These are phyloP conservation scores for grape (Vitis vinifera) DNA, from an alignment of 164 flowering plant species.

Conservation along the genomic window DNA sequence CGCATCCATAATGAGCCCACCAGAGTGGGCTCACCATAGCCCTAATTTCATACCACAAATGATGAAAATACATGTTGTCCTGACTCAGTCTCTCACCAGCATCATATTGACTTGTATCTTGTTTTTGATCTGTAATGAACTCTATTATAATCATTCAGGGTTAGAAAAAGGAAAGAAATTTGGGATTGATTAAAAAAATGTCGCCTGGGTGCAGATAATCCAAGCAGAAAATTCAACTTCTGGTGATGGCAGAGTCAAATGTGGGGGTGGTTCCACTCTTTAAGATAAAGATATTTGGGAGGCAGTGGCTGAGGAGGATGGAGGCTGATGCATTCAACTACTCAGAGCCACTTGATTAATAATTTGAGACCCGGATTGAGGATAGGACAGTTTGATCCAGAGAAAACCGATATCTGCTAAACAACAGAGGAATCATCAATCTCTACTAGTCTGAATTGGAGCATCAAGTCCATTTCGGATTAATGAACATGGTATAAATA, in stretches of 20 bases:
- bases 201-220: neutral
- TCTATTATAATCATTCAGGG: neutral
- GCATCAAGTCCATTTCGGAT: too few species aligned
- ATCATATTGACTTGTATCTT: too few species aligned
- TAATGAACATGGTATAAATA: too few species aligned
- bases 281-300: neutral
- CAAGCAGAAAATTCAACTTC: neutral
- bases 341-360: too few species aligned
- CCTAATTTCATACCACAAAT: neutral
- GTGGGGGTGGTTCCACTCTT: neutral
- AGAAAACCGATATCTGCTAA: too few species aligned
- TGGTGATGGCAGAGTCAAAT: slow-evolving; percentile 1
- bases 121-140: too few species aligned
- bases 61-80: neutral
- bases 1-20: neutral
- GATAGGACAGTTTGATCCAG: too few species aligned
- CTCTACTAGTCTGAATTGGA: neutral
- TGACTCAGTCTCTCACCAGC: too few species aligned
- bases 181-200: neutral
- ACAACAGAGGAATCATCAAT: neutral
- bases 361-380: too few species aligned
- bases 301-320: too few species aligned
- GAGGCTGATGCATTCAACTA: too few species aligned
- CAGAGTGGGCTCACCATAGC: neutral
- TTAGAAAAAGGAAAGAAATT: neutral